phyloP scores from a whole-genome alignment of 202 grass and related monocot species.

The Brachypodium distachyon region DNA sequence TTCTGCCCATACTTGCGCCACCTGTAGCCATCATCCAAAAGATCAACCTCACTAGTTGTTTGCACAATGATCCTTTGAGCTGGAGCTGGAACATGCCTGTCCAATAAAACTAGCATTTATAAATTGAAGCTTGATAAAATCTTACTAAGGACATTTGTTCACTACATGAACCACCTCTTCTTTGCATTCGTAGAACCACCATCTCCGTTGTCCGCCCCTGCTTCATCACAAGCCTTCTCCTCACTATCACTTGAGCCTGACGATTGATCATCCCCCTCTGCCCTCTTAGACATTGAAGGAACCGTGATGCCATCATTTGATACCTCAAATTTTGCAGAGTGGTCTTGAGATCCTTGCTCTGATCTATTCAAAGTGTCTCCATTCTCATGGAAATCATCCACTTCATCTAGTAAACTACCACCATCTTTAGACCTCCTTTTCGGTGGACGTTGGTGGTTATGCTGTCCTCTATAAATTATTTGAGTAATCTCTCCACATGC shows the following conservation, averaged over 20 bases:
- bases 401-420: conserved; percentile 30
- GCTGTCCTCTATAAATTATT: conserved; percentile 92
- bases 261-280: conserved; percentile 37
- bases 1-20: conserved; percentile 99
- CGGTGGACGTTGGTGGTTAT: conserved; percentile 65
- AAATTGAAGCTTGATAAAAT: conserved; percentile 13
- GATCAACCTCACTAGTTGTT: conserved; percentile 92
- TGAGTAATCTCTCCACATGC: conserved; percentile 68
- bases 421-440: conserved; percentile 74
- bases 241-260: conserved; percentile 70
- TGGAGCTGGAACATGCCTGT: conserved; percentile 41
- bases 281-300: conserved; percentile 29
- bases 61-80: conserved; percentile 90
- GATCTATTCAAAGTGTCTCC: conserved; percentile 26
- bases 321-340: conserved; percentile 39
- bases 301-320: conserved; percentile 27
- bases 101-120: conserved; percentile 36
- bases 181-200: conserved; percentile 35
- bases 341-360: conserved; percentile 31
- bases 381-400: conserved; percentile 38
- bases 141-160: neutral
- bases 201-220: conserved; percentile 12
- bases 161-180: conserved; percentile 51
- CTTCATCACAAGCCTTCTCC: conserved; percentile 42
- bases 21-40: conserved; percentile 94